These are phyloP conservation scores for Diaporthe sp. DNA, from an alignment of 2,329 filamentous ascomycete species.

Conservation along the genomic window DNA sequence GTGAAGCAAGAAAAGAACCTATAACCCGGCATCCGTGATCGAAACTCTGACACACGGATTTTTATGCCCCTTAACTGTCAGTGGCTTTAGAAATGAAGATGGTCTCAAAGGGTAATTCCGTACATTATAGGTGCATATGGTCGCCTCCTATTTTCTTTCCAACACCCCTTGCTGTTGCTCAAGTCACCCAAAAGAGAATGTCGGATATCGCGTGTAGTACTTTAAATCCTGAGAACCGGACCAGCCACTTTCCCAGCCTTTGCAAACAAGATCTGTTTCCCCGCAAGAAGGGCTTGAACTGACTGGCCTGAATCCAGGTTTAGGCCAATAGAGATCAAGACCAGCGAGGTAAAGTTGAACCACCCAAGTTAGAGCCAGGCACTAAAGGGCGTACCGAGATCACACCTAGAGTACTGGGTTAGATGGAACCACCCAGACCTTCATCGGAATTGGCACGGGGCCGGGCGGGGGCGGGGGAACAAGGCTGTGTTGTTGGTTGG, in stretches of 20 bases:
- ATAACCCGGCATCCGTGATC: background rate
- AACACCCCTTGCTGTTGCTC: background rate
- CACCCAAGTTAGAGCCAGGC: background rate
- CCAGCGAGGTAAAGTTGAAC: background rate
- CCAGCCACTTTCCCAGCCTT: background rate
- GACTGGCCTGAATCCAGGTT: background rate
- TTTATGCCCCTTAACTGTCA: background rate
- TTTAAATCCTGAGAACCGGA: no score
- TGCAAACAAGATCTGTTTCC: no score
- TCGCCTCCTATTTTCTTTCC: background rate
- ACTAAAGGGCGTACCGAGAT: background rate
- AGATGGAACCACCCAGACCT: background rate
- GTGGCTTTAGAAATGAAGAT: background rate
- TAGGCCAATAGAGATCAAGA: no score
- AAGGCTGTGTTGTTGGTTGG: background rate
- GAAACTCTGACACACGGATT: background rate
- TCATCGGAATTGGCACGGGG: no score
- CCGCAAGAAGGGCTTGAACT: background rate
- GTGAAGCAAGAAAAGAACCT: background rate
- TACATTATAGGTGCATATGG: background rate
- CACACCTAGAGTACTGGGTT: background rate
- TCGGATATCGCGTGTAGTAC: background rate
- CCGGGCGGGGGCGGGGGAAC: background rate
- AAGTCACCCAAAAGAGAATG: background rate
- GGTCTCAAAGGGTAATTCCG: background rate